phyloP scores from a whole-genome alignment of 176 grass and related monocot species.

The Melocanna baccifera region DNA sequence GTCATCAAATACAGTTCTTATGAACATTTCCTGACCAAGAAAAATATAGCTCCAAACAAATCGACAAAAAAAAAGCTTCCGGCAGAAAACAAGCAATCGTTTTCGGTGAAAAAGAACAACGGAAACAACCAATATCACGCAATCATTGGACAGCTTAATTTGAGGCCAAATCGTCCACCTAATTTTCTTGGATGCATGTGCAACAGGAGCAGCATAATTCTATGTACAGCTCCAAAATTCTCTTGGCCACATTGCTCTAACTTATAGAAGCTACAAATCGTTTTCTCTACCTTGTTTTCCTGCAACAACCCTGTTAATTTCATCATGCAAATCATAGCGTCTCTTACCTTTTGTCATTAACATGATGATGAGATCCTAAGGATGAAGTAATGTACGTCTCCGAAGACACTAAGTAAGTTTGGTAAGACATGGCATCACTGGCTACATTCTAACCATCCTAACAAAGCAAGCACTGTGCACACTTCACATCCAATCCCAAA shows the following conservation, averaged over 20 bases:
- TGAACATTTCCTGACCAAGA: not conserved
- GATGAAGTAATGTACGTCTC: too few relatives aligned
- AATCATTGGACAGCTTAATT: too few relatives aligned
- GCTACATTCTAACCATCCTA: too few relatives aligned
- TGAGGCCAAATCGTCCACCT: not conserved
- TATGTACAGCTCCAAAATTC: not conserved
- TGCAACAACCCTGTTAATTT: not conserved
- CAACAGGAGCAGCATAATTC: not conserved
- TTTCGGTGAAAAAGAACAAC: not conserved
- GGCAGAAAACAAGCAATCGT: not conserved
- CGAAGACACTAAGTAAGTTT: too few relatives aligned
- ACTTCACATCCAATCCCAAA: not conserved
- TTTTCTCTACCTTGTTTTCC: not conserved
- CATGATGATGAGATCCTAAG: too few relatives aligned
- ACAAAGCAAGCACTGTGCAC: not conserved
- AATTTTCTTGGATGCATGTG: not conserved
- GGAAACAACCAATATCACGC: not conserved
- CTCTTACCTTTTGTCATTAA: not conserved
- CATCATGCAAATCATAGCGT: not conserved
- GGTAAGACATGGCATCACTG: too few relatives aligned
- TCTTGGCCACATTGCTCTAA: not conserved
- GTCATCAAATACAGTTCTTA: not conserved
- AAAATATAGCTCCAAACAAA: not conserved
- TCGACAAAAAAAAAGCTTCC: not conserved
- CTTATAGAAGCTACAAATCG: not conserved